phyloP scores from a whole-genome alignment of 495 filamentous ascomycete genomes.

The Aspergillus kassunensis region DNA sequence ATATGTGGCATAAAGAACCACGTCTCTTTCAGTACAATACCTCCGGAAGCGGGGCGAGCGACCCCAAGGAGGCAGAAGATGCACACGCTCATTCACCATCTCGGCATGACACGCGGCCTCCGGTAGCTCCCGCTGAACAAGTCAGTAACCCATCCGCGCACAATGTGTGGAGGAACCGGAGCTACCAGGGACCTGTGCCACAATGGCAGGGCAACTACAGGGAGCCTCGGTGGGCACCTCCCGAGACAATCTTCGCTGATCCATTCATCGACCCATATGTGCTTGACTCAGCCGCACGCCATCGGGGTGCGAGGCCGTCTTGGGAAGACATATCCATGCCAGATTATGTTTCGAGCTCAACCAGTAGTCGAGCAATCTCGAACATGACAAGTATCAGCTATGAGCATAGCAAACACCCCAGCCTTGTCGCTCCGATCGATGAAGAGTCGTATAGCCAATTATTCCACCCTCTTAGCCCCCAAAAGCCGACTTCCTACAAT shows the following conservation, averaged over 20 bases:
- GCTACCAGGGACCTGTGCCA: conserved; percentile 18
- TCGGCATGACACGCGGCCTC: conserved; percentile 22
- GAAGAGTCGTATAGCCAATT: conserved; percentile 39
- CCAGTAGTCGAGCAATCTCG: conserved; percentile 41
- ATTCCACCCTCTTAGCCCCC: conserved; percentile 40
- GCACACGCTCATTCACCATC: conserved; percentile 51
- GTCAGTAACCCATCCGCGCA: conserved; percentile 18
- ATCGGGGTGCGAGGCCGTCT: conserved; percentile 39
- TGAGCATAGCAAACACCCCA: conserved; percentile 41
- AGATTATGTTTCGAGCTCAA: conserved; percentile 42
- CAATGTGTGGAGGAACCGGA: conserved; percentile 26
- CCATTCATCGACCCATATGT: conserved; percentile 37
- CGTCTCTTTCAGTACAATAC: conserved; percentile 36
- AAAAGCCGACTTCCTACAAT: conserved; percentile 29
- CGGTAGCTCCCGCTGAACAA: conserved; percentile 12
- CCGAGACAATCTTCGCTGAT: conserved; percentile 25
- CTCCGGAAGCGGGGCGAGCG: conserved; percentile 17
- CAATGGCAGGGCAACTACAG: conserved; percentile 13
- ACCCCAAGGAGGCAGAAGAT: conserved; percentile 33
- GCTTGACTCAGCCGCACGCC: conserved; percentile 27
- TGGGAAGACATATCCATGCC: conserved; percentile 52
- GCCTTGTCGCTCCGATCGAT: conserved; percentile 31
- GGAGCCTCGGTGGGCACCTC: conserved; percentile 24
- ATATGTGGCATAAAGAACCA: conserved; percentile 60
- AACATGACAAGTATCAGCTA: conserved; percentile 44